Percentiles rank a stretch among this genome's conserved stretches.
These are phyloP conservation scores for Lycium ferocissimum DNA, from an alignment of 257 asterid species.

Conservation along the genomic window DNA sequence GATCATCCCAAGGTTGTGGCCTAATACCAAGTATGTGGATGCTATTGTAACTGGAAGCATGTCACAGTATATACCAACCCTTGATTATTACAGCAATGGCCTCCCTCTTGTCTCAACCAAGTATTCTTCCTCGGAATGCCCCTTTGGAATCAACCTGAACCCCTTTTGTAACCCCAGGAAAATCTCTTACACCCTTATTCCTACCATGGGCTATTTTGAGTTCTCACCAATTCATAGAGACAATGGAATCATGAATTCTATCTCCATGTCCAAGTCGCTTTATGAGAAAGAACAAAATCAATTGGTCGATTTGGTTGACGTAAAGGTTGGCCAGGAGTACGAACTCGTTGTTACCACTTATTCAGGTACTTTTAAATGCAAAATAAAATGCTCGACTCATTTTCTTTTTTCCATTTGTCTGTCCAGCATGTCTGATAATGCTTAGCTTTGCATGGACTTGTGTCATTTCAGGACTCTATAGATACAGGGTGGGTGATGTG, in stretches of 20 bases:
- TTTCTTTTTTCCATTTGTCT: not conserved
- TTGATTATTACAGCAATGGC: not conserved
- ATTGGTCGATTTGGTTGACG: conserved; percentile 3
- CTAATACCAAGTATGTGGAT: not conserved
- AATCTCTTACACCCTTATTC: not conserved
- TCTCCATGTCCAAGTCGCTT: conserved; percentile 5
- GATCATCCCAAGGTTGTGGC: not conserved
- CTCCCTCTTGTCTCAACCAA: not conserved
- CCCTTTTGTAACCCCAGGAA: not conserved
- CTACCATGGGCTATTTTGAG: not conserved
- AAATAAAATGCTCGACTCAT: not conserved
- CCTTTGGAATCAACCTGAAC: not conserved
- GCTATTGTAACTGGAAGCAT: conserved; percentile 17
- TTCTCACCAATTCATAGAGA: not conserved
- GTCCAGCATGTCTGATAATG: too few species aligned
- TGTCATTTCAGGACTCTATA: too few species aligned
- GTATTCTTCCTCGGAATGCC: not conserved
- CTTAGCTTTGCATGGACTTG: too few species aligned
- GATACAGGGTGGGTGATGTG: too few species aligned
- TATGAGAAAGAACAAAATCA: not conserved
- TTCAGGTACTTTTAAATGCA: conserved; percentile 13
- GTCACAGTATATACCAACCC: not conserved
- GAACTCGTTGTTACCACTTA: conserved; percentile 8
- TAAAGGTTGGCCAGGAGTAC: not conserved
- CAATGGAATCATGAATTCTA: not conserved